Percentiles rank a stretch among this genome's conserved stretches.
These are phyloP conservation scores for Escovopsis sp. DNA, from an alignment of 2,329 filamentous ascomycete genomes.

Conservation along the genomic window DNA sequence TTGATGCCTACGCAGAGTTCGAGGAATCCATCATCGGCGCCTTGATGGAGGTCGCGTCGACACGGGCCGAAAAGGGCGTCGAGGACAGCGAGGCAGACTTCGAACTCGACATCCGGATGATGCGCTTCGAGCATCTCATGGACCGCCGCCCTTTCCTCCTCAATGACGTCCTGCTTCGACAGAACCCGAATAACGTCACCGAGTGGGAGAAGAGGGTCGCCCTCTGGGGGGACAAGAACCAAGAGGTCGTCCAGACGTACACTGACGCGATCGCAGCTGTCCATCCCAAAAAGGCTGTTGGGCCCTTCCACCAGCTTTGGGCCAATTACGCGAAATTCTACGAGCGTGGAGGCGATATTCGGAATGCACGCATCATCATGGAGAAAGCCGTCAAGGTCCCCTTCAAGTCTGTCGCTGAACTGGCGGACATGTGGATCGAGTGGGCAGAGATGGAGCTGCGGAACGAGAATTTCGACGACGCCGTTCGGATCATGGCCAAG, in stretches of 20 bases:
- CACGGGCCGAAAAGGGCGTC: slow-evolving; percentile 62
- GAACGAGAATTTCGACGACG: slow-evolving; percentile 89
- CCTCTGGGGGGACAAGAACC: slow-evolving; percentile 86
- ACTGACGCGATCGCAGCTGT: slow-evolving; percentile 87
- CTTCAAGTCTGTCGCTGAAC: slow-evolving; percentile 91
- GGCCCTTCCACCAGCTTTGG: slow-evolving; percentile 91
- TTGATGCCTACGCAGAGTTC: slow-evolving; percentile 92
- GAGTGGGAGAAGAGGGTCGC: slow-evolving; percentile 98
- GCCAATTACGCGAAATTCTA: slow-evolving; percentile 96
- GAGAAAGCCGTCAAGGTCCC: slow-evolving; percentile 97
- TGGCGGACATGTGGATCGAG: slow-evolving; percentile 97
- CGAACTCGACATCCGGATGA: slow-evolving; percentile 90
- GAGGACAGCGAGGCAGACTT: slow-evolving; percentile 76
- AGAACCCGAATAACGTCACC: slow-evolving; percentile 89
- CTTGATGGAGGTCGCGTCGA: slow-evolving; percentile 75
- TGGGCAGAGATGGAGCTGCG: slow-evolving; percentile 98
- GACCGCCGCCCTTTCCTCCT: slow-evolving; percentile 88
- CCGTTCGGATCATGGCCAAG: slow-evolving; percentile 91
- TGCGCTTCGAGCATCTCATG: slow-evolving; percentile 97
- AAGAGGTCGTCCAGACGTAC: slow-evolving; percentile 85
- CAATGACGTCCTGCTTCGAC: slow-evolving; percentile 86
- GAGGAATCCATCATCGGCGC: slow-evolving; percentile 89
- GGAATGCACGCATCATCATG: slow-evolving; percentile 80
- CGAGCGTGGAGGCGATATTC: slow-evolving; percentile 69
- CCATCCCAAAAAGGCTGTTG: slow-evolving; percentile 83